A percentile compares a stretch with the other conserved stretches of the same genome.
phyloP scores from a whole-genome alignment of 306 rosid genomes.

The Fragaria vesca region DNA sequence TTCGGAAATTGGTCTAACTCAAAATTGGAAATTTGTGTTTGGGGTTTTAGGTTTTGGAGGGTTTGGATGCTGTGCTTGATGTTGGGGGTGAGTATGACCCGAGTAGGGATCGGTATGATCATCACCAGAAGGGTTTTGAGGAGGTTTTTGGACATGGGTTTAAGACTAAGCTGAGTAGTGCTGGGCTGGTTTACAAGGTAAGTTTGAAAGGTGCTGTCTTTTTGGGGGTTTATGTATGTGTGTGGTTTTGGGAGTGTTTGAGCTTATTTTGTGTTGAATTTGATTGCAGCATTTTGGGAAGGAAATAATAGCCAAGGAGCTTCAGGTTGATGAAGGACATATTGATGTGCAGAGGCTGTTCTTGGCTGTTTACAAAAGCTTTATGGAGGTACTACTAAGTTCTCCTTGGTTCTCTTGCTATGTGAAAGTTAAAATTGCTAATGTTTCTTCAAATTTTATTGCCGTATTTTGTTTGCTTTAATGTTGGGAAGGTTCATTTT shows the following conservation, averaged over 20 bases:
- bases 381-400: conserved; percentile 76
- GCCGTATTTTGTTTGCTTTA: not conserved
- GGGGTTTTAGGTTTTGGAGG: conserved; percentile 65
- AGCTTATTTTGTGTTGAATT: not conserved
- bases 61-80: conserved; percentile 95
- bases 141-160: conserved; percentile 92
- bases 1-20: not conserved
- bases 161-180: conserved; percentile 90
- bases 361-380: conserved; percentile 89
- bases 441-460: not conserved
- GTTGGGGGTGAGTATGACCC: conserved; percentile 96
- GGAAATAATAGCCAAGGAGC: conserved; percentile 93
- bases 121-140: conserved; percentile 93
- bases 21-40: not conserved
- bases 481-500: not conserved
- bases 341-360: conserved; percentile 66
- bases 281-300: conserved; percentile 78
- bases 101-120: conserved; percentile 74
- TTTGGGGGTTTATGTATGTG: not conserved
- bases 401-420: not conserved
- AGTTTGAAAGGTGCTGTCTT: not conserved
- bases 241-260: conserved; percentile 1
- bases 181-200: conserved; percentile 95
- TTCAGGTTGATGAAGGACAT: conserved; percentile 72
- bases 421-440: not conserved